Evolutionary conservation across 2,329 filamentous ascomycete species (phyloP), one percentile per base, ranked within the genome.

Genomic region (Orbilia ellipsospora): DNA sequence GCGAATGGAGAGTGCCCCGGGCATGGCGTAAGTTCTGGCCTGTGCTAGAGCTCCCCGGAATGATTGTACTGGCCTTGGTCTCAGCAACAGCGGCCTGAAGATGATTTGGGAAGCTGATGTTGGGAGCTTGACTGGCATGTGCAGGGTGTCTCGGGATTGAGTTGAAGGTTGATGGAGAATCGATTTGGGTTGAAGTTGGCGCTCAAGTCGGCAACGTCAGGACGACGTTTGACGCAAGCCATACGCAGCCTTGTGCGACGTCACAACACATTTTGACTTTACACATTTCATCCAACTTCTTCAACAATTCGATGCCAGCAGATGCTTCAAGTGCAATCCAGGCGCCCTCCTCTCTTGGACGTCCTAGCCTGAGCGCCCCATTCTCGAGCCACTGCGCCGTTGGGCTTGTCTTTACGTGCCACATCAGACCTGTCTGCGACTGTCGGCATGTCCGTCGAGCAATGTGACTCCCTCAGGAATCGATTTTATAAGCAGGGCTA

Each of bases 1-100:
- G 16, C 60, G 60, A 26, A 63, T 54, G 50, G 60, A 63, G 13
- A 63, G 48, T 15, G 45, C 60, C 45, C 48, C 60, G 48, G 60
- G 60, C 60, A 63, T 63, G 4, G 60, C 60, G 60, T 54, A 54
- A n/a, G 60, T 28, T 51, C 59, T 23, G 15, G 45, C 26, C 42
- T 40, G 45, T 8, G 48, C 45, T 23, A 8, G 12, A 26, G 42
- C 13, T 54, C 45, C 48, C 16, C 10, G 45, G 48, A 63, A 52
- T 6, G 18, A 26, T 15, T 63, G 28, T 42, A 42, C 23, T 6
- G 60, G 28, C 12, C 10, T 31, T 13, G 16, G 23, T 16, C 4
- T 20, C 5, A 40, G 20, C 10, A 16, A 45, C 2, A 18, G n/a
- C 44, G 20, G 15, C 20, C 36, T 45, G 45, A 18, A 31, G 23